phyloP scores from a whole-genome alignment of 2,329 filamentous ascomycete genomes.

The Scopulariopsis brevicaulis region DNA sequence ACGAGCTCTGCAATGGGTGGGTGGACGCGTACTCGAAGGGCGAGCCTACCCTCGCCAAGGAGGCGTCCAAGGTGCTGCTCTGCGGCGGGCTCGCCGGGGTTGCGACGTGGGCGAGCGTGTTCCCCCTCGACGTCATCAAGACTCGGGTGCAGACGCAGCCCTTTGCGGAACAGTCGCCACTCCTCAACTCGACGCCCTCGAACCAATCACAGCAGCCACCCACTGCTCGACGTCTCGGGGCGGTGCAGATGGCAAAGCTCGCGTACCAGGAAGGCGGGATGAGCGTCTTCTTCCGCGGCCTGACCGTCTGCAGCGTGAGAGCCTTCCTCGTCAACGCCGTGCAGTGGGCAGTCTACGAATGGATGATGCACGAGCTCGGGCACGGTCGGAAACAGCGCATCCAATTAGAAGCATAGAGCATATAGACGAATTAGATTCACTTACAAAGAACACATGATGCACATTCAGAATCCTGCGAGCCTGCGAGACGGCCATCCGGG shows the following conservation, averaged over 20 bases:
- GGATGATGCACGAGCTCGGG: slow-evolving; percentile 56
- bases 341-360: slow-evolving; percentile 88
- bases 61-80: slow-evolving; percentile 55
- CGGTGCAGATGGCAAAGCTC: slow-evolving; percentile 51
- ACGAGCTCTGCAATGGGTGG: slow-evolving; percentile 60
- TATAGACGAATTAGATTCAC: background rate
- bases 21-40: slow-evolving; percentile 24
- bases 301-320: slow-evolving; percentile 71
- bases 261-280: slow-evolving; percentile 55
- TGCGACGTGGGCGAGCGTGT: slow-evolving; percentile 81
- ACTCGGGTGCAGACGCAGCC: slow-evolving; percentile 76
- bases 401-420: background rate
- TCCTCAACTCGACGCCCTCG: background rate
- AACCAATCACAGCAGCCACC: slow-evolving; percentile 8
- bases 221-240: slow-evolving; percentile 22
- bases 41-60: slow-evolving; percentile 21
- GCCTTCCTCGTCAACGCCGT: slow-evolving; percentile 91
- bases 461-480: background rate
- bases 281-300: slow-evolving; percentile 57
- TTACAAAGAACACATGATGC: background rate
- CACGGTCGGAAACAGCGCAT: slow-evolving; percentile 3
- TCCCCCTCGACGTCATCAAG: slow-evolving; percentile 86
- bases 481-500: background rate
- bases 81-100: slow-evolving; percentile 84
- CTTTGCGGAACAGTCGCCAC: slow-evolving; percentile 8